Evolutionary conservation across 2,329 filamentous ascomycete genomes (phyloP).

Genomic region (Venturia effusa): DNA sequence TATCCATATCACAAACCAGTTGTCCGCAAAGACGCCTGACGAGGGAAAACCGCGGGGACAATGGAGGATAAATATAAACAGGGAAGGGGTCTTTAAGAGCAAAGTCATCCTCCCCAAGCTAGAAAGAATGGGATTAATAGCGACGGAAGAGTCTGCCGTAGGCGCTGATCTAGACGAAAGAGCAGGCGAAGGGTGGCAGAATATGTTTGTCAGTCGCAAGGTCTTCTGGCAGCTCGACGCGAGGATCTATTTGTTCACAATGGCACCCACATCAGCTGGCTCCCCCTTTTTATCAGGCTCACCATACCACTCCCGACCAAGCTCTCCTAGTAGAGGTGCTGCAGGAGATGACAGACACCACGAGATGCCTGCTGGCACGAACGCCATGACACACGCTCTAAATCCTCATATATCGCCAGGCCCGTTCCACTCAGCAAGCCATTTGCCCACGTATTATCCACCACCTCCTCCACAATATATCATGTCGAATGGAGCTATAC

Average conservation of each 20-base stretch:
- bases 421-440: constrained; percentile 71
- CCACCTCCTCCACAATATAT: constrained; percentile 73
- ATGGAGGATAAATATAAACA: constrained; percentile 75
- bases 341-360: background rate
- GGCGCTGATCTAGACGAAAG: constrained; percentile 54
- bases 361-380: constrained; percentile 2
- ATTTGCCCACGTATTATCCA: constrained; percentile 85
- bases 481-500: constrained; percentile 66
- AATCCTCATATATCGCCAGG: constrained; percentile 26
- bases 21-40: constrained; percentile 52
- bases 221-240: constrained; percentile 91
- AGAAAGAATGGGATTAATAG: constrained; percentile 82
- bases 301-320: constrained; percentile 39
- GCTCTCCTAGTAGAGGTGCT: constrained; percentile 30
- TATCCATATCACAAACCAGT: constrained; percentile 49
- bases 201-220: constrained; percentile 70
- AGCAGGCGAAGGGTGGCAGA: constrained; percentile 55
- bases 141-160: constrained; percentile 63
- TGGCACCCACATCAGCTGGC: constrained; percentile 43
- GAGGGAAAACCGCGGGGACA: constrained; percentile 68
- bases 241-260: constrained; percentile 76
- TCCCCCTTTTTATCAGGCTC: constrained; percentile 39
- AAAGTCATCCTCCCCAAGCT: constrained; percentile 79
- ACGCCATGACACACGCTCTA: background rate
- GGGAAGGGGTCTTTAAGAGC: constrained; percentile 79